These are phyloP conservation scores for Golubevia sp. DNA, from an alignment of 1,284 basidiomycete species.

Conservation along the genomic window DNA sequence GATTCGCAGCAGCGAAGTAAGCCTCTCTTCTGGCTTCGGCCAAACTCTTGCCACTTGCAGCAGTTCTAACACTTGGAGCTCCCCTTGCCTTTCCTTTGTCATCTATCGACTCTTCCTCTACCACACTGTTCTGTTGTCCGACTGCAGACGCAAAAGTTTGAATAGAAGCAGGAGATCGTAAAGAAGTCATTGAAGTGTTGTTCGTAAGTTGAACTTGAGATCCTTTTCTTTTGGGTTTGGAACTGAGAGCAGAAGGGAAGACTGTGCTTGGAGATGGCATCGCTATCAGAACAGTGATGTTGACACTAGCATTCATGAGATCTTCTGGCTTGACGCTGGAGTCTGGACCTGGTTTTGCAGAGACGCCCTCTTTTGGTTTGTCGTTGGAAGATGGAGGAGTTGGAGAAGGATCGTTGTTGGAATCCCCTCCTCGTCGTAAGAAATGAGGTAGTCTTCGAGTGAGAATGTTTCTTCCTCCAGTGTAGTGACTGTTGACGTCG, in stretches of 20 bases:
- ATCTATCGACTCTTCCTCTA: constrained; percentile 3
- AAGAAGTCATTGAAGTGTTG: not conserved
- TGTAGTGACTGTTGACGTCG: not conserved
- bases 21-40: constrained; percentile 41
- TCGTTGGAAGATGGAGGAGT: not conserved
- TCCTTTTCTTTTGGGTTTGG: not conserved
- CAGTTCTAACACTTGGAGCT: constrained; percentile 37
- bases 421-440: not conserved
- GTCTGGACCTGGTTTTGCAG: not conserved
- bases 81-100: constrained; percentile 17
- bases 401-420: not conserved
- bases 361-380: not conserved
- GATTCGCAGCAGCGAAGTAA: constrained; percentile 31
- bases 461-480: not conserved
- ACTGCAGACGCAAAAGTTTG: constrained; percentile 4
- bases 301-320: constrained; percentile 29
- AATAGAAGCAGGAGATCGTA: not conserved
- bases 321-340: not conserved
- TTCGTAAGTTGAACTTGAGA: not conserved
- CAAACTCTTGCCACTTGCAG: constrained; percentile 26
- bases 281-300: constrained; percentile 46
- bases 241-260: constrained; percentile 21
- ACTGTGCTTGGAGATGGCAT: constrained; percentile 48
- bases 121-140: no score
- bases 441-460: not conserved